Evolutionary conservation across 768 basidiomycete species (phyloP).

Genomic region (Phlebiopsis flavidoalba): DNA sequence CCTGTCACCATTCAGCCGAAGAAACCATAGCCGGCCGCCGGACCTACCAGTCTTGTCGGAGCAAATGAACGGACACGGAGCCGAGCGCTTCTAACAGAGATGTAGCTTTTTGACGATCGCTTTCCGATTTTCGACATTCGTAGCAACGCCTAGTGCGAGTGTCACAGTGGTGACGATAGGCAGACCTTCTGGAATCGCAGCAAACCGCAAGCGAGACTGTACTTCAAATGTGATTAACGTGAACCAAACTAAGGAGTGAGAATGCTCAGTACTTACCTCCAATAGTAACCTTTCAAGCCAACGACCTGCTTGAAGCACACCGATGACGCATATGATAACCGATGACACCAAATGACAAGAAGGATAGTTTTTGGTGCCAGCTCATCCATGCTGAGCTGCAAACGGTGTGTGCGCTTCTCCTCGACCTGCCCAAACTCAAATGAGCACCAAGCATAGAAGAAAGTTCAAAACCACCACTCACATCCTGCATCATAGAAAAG

Average conservation of each 20-base stretch:
- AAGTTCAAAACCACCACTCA: constrained; percentile 22
- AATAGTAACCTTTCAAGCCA: constrained; percentile 99
- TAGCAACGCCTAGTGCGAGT: constrained; percentile 85
- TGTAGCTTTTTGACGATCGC: constrained; percentile 97
- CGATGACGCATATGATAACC: constrained; percentile 90
- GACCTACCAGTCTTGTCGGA: constrained; percentile 91
- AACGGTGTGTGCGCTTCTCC: constrained; percentile 86
- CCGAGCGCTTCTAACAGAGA: constrained; percentile 91
- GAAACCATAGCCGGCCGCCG: neutral
- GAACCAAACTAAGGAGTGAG: neutral
- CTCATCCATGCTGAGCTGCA: constrained; percentile 95
- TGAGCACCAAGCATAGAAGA: neutral
- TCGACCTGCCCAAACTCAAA: constrained; percentile 43
- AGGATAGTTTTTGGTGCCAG: constrained; percentile 87
- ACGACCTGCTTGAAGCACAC: constrained; percentile 79
- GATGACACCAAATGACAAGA: constrained; percentile 90
- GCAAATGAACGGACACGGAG: constrained; percentile 94
- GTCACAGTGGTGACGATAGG: constrained; percentile 98
- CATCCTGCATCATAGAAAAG: constrained; percentile 98
- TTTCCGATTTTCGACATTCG: constrained; percentile 90
- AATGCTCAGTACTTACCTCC: constrained; percentile 57
- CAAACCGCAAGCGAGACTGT: constrained; percentile 95
- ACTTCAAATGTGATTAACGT: constrained; percentile 15
- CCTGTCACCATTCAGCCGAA: constrained; percentile 31
- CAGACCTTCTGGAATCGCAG: constrained; percentile 94